Evolutionary conservation across 2,329 filamentous ascomycete genomes (phyloP).

Genomic region (Penicillium rolfsii): DNA sequence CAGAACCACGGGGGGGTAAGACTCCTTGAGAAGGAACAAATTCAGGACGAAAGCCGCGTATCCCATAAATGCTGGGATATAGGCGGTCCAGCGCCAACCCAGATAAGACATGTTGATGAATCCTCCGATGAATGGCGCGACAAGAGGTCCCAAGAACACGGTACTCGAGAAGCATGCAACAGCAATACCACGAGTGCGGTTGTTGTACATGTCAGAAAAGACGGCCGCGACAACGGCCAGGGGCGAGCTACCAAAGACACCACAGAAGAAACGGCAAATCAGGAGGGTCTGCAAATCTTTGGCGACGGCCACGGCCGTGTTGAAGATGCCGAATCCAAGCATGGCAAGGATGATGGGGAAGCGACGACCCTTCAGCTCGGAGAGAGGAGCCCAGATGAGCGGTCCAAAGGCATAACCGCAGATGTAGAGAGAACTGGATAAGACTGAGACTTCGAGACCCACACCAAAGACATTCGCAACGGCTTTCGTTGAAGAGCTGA

Average conservation of each 20-base stretch:
- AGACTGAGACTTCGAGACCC: conserved; percentile 43
- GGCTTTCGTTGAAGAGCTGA: conserved; percentile 63
- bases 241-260: conserved; percentile 49
- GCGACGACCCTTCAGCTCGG: conserved; percentile 62
- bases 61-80: conserved; percentile 61
- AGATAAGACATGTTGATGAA: conserved; percentile 54
- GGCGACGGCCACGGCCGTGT: conserved; percentile 48
- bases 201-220: conserved; percentile 55
- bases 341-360: conserved; percentile 52
- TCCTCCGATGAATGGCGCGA: conserved; percentile 60
- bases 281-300: conserved; percentile 45
- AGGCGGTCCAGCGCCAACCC: conserved; percentile 61
- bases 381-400: conserved; percentile 64
- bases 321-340: conserved; percentile 48
- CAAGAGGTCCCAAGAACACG: conserved; percentile 56
- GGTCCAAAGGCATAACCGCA: conserved; percentile 58
- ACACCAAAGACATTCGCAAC: conserved; percentile 56
- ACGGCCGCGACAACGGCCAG: conserved; percentile 49
- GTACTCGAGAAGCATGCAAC: conserved; percentile 56
- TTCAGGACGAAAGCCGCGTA: conserved; percentile 53
- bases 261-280: conserved; percentile 50
- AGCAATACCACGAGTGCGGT: conserved; percentile 38
- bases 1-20: conserved; percentile 62
- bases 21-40: conserved; percentile 59
- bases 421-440: conserved; percentile 53